Percentiles rank a stretch among this genome's conserved stretches.
Evolutionary conservation across 345 rosid genomes (phyloP).

Genomic region (Eucalyptus paniculata): DNA sequence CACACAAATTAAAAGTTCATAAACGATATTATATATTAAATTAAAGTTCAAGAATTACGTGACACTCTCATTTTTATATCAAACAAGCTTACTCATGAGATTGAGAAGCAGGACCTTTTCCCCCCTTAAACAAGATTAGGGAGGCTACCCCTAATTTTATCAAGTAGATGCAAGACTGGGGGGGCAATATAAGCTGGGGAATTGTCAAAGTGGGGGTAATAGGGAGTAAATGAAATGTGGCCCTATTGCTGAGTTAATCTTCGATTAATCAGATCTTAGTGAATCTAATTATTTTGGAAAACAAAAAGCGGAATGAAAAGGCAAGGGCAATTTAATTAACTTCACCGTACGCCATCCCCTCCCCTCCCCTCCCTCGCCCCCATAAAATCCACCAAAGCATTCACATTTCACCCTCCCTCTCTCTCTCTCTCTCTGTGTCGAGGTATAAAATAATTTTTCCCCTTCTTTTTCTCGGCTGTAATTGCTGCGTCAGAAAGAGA

Average conservation of each 20-base stretch:
- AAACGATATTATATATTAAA: fast-evolving
- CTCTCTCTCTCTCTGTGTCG: not conserved
- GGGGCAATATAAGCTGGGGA: not conserved
- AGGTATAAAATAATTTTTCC: not conserved
- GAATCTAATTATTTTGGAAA: not conserved
- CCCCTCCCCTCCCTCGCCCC: not conserved
- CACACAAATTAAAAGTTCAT: fast-evolving
- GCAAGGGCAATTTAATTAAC: not conserved
- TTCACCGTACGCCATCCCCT: not conserved
- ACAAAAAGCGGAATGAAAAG: not conserved
- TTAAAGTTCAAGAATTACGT: fast-evolving
- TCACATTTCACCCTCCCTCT: not conserved
- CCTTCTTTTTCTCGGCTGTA: not conserved
- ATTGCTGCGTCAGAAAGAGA: not conserved
- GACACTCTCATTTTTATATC: no score
- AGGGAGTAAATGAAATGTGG: not conserved
- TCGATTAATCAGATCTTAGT: not conserved
- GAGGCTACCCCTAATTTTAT: not conserved
- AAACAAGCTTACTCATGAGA: no score
- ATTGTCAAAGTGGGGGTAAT: not conserved
- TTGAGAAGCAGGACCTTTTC: fast-evolving
- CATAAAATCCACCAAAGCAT: not conserved
- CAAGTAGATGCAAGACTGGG: not conserved
- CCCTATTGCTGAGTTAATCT: not conserved
- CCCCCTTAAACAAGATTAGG: not conserved